Evolutionary conservation across 805 yeast genomes (phyloP).

Genomic region (Monosporozyma servazzii): DNA sequence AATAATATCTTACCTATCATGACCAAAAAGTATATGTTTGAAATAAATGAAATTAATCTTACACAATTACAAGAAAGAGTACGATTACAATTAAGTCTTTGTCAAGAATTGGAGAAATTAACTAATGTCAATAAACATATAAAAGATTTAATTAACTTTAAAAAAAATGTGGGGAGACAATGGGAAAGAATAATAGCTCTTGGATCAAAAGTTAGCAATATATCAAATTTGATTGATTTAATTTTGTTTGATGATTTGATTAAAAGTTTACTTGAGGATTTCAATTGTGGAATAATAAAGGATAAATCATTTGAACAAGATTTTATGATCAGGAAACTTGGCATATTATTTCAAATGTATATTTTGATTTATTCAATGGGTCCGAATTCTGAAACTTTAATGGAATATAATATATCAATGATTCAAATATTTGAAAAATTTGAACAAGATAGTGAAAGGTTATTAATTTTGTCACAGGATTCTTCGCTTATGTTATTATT

Average conservation of each 20-base stretch:
- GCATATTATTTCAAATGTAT: neutral
- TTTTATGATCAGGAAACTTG: neutral
- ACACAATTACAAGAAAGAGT: neutral
- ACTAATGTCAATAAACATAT: neutral
- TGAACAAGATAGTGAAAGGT: neutral
- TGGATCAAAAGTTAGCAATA: neutral
- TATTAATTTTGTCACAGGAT: conserved; percentile 17
- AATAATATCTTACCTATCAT: conserved; percentile 1
- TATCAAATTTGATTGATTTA: neutral
- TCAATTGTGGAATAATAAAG: neutral
- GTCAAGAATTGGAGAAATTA: neutral
- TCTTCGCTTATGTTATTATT: conserved; percentile 18
- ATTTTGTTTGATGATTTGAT: neutral
- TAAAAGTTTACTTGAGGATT: neutral
- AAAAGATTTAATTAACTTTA: neutral
- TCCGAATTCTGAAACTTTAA: neutral
- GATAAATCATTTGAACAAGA: neutral
- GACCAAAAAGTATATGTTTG: conserved; percentile 3
- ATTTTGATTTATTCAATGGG: neutral
- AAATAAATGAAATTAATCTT: neutral
- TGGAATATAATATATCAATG: neutral
- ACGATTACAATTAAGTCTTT: conserved; percentile 1
- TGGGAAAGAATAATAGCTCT: neutral
- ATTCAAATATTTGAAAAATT: conserved; percentile 1
- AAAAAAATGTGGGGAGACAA: neutral